Base-by-base conservation (phyloP, 2,329 filamentous ascomycete species). In the Colletotrichum scovillei region DNA sequence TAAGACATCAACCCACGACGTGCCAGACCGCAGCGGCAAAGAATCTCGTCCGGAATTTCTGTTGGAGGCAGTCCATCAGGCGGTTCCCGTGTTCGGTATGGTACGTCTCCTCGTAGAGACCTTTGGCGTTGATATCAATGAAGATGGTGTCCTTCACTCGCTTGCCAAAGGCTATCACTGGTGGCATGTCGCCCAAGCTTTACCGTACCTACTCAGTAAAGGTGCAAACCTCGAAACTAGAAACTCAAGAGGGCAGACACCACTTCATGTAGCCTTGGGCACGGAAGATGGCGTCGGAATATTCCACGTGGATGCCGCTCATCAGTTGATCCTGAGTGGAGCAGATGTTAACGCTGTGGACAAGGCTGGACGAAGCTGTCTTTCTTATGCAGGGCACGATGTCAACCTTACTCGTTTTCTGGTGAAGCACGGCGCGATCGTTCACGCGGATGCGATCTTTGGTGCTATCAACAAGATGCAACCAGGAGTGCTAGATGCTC, bases 1-100 rank as follows among this genome's bases (percentile, higher is more conserved):
- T 5, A n/a, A 22, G 3, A 11, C 24, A 26, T 28, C 42, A 26
- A 19, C 14, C n/a, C 60, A n/a, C 5, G 11, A 46, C 12, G 32
- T 49, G 42, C 5, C 42, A n/a, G 4, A 49, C 42, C 11, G 9
- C n/a, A 42, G 14, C 11, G 24, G 52, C 16, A 7, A 22, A 24
- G 14, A 63, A 49, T 16, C 14, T 14, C 24, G 16, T 3, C 14
- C 30, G 12, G 78, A 78, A 0, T 77, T 79, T 4, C 69, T 82
- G 2, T 49, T 78, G 5, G 59, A 76, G 3, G 81, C 81, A 26
- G 79, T 81, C 56, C 38, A 65, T 12, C 75, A 79, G 49, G 69
- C 78, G 4, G 68, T 82, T 8, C 83, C 83, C 8, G 82, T 83
- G 49, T 79, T 84, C 71, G 77, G 79, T 5, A 77, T 83, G 4